These are phyloP conservation scores for Viridothelium virens DNA, from an alignment of 495 filamentous ascomycete species.

Conservation along the genomic window DNA sequence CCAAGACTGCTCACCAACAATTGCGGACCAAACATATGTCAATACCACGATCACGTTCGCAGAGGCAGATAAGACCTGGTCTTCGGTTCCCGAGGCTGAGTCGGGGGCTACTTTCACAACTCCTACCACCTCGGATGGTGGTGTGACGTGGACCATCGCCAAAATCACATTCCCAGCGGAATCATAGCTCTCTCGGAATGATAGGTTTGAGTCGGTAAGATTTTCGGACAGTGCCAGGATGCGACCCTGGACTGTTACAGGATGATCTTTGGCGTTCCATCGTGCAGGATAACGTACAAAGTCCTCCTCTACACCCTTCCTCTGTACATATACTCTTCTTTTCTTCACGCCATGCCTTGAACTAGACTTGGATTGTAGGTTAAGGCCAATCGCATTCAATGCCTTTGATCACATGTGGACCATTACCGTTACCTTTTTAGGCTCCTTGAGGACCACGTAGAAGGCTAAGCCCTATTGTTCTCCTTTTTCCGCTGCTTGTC, in stretches of 20 bases:
- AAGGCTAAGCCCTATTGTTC: too few relatives aligned
- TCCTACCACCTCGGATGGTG: background rate
- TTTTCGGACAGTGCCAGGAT: background rate
- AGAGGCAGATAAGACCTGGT: background rate
- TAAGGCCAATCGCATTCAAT: background rate
- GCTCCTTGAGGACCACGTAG: too few relatives aligned
- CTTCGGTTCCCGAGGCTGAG: background rate
- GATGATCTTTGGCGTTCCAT: background rate
- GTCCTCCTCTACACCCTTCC: background rate
- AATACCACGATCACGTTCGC: constrained; percentile 5
- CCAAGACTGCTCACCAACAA: background rate
- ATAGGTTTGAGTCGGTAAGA: background rate
- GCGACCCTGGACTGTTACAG: background rate
- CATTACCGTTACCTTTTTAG: too few relatives aligned
- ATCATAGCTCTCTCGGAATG: background rate
- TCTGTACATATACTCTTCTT: background rate
- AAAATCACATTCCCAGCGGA: constrained; percentile 6
- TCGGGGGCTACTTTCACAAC: constrained; percentile 3
- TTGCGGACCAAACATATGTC: constrained; percentile 3
- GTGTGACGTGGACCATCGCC: background rate
- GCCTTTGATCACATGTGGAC: background rate
- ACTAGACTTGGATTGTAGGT: background rate
- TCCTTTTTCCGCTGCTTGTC: too few relatives aligned
- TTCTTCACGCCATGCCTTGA: background rate
- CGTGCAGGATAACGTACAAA: background rate